Evolutionary conservation across 208 protist genomes (phyloP), one percentile per base, ranked within the genome.

Genomic region (Acanthamoeba healyi): DNA sequence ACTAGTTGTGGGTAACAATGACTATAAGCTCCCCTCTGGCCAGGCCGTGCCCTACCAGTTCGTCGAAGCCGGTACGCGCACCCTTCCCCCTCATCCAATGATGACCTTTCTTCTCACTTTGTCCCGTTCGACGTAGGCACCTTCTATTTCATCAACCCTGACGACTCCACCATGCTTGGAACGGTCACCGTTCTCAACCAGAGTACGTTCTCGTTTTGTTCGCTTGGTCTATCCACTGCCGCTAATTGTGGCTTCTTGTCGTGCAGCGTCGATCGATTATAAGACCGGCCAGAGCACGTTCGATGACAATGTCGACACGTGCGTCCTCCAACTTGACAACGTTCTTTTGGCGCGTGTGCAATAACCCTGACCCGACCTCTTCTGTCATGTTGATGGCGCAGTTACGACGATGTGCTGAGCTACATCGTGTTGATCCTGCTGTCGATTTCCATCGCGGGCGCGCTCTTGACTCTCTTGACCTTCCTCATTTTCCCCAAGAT

Each of bases 401-500:
- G 81, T 22, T 92, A 92, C 44, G 61, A 92, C n/a, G 61, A 92
- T n/a, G 61, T 96, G n/a, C 42, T 96, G 51, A 38, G 77, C 49
- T 94, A 94, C 56, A 94, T 96, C 36, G 93, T 94, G 4, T 87
- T 94, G 79, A 46, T 96, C 61, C 82, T 96, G n/a, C 70, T 94
- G 46, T 38, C 72, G 38, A 46, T 96, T 3, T 96, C 95, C 34
- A 95, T 96, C 56, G 95, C 51, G 51, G 95, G 95, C 63, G 77
- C 93, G 58, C 61, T 93, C 42, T 79, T 94, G 10, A 96, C 95
- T 54, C 67, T 95, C 5, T 61, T 96, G 0, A 96, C 95, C 58
- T 96, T 96, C 86, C 89, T 87, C 82, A 38, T 96, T 6, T 96
- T 95, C 77, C 46, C 19, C n/a, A 92, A 94, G 74, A 92, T 96